Base-by-base conservation (phyloP, 345 rosid genomes). In the Heritiera fomes region DNA sequence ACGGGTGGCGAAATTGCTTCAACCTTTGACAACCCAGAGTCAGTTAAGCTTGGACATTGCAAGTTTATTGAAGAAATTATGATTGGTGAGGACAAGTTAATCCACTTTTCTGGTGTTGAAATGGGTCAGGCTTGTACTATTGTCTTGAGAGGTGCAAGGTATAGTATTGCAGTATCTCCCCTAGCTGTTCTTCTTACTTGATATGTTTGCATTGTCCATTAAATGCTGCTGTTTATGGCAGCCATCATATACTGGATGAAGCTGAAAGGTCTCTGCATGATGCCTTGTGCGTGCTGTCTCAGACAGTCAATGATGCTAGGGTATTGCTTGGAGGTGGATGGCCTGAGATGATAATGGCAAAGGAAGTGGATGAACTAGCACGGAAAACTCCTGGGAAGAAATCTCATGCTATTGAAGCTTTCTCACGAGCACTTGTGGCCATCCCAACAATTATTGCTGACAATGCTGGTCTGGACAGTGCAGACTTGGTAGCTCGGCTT, bases 301-400 rank as follows among this genome's bases (percentile, higher is more conserved):
- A 94, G 85, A 96, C 97, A 2, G 98, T 96, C 45, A 94, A 91
- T 66, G 99, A 96, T 86, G 85, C 89, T 73, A 86, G 99, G 83
- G 98, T 96, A 34, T 84, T 96, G 78, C 92, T 92, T 41, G 99
- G 99, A 76, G 99, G 99, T 76, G 99, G 99, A 81, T 96, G 99
- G 98, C 99, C 99, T 20, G 99, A 96, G 92, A 94, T 96, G 99
- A 87, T 92, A 66, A 96, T 92, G 99, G 97, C 99, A n/a, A 94
- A 91, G 89, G 99, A 88, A 73, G 99, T 96, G 59, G 97, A 96
- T 83, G 95, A 94, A 84, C 89, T 96, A 68, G 99, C 99, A 55
- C 88, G 95, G 4, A 90, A 87, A 80, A 94, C 99, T 52, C 93
- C 99, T 64, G 99, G 99, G 84, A 96, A 96, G 86, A 96, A 86